These are phyloP conservation scores for Apiotrichum sp. DNA, from an alignment of 1,284 basidiomycete species.

Conservation along the genomic window DNA sequence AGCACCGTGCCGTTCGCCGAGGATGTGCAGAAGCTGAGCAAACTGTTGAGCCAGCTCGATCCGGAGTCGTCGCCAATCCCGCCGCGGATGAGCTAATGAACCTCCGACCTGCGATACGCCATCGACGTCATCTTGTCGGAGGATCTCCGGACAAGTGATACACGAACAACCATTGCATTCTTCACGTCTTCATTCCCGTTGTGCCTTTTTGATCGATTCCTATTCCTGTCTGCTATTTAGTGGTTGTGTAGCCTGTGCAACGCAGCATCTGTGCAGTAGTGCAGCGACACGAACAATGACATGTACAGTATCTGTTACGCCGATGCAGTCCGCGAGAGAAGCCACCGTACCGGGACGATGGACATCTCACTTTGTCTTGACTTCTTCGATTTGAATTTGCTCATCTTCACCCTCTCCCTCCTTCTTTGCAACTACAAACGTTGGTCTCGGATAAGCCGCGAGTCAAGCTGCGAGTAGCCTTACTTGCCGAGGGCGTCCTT, in stretches of 20 bases:
- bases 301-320: constrained; percentile 1
- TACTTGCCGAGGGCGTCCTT: constrained; percentile 24
- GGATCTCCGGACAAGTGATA: neutral
- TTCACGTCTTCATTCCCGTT: too few species aligned
- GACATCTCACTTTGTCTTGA: neutral
- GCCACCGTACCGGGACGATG: too few species aligned
- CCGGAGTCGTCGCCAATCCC: constrained; percentile 27
- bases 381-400: neutral
- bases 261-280: neutral
- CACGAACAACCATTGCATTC: neutral
- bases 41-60: constrained; percentile 33
- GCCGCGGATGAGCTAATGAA: neutral
- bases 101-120: too few species aligned
- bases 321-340: too few species aligned
- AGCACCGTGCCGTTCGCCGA: constrained; percentile 26
- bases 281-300: constrained; percentile 2
- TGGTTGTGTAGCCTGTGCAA: neutral
- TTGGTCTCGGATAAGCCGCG: neutral
- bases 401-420: neutral
- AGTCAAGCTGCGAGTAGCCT: too few species aligned
- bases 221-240: neutral
- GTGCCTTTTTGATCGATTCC: too few species aligned
- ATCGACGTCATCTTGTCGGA: neutral
- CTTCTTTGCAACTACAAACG: neutral
- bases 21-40: constrained; percentile 34